These are phyloP conservation scores for Penicillium italicum DNA, from an alignment of 2,329 filamentous ascomycete genomes.

Conservation along the genomic window DNA sequence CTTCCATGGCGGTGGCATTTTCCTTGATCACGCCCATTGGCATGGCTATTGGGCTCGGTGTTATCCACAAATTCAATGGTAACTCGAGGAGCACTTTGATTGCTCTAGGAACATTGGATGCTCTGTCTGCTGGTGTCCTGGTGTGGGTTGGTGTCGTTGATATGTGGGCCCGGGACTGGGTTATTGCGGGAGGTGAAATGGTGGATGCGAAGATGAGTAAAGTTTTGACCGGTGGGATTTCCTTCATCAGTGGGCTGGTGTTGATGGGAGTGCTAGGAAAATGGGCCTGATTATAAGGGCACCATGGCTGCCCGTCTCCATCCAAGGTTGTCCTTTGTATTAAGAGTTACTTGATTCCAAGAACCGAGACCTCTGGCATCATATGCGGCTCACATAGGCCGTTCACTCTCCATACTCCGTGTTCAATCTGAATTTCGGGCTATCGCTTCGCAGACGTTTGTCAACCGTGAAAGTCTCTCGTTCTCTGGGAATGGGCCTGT, in stretches of 20 bases:
- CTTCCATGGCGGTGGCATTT: constrained; percentile 61
- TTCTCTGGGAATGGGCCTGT: too few relatives aligned
- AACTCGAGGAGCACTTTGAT: constrained; percentile 66
- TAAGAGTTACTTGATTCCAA: background rate
- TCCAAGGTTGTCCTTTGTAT: background rate
- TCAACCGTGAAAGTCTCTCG: too few relatives aligned
- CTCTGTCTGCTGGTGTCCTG: constrained; percentile 69
- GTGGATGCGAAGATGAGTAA: constrained; percentile 49
- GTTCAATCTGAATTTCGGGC: background rate
- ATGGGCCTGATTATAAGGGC: constrained; percentile 55
- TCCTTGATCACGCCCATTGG: constrained; percentile 70
- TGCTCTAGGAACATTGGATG: constrained; percentile 70
- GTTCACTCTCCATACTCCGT: background rate
- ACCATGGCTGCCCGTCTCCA: too few relatives aligned
- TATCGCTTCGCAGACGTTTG: background rate
- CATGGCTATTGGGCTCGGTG: constrained; percentile 76
- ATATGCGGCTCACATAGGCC: background rate
- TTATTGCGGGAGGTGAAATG: constrained; percentile 57
- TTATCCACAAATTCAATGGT: constrained; percentile 67
- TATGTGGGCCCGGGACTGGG: constrained; percentile 76
- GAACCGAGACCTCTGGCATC: background rate
- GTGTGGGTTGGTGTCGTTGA: constrained; percentile 77
- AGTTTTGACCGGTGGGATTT: constrained; percentile 50
- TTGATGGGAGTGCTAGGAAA: constrained; percentile 72
- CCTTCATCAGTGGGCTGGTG: constrained; percentile 59